Base-by-base conservation (phyloP, 352 stramenopile genomes). In the Globisporangium irregulare region DNA sequence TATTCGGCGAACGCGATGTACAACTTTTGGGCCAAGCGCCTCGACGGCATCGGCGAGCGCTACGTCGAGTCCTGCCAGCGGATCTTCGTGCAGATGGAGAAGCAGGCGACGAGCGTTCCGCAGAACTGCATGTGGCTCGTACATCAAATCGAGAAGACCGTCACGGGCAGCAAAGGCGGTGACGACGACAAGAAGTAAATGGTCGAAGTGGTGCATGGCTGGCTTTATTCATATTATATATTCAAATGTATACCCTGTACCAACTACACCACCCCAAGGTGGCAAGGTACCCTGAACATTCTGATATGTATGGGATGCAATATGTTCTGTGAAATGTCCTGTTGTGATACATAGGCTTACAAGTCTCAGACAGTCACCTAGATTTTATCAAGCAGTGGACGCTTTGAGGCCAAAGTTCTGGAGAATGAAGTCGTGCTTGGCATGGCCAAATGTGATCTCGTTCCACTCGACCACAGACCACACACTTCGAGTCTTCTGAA, bases 11-110 rank as follows among this genome's bases (percentile, higher is more conserved):
- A 73, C 4, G 78, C 80, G 54, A 88, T 92, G 74, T 89, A 89
- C 73, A 84, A 80, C 48, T 92, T 92, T 66, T 90, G 84, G 84
- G 81, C 81, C 36, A 74, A 80, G 38, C 81, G 80, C 20, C 72
- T 92, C 41, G 80, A 90, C 50, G 82, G 82, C 27, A 86, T 92
- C 56, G 72, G 82, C 62, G 80, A 87, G 27, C 75, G 84, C 7
- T 92, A 92, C 67, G 58, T 87, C 61, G 84, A 90, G n/a, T 92
- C 82, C 46, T 92, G 84, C 54, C 62, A 70, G 50, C 77, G 79
- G 51, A 64, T 90, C n/a, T 71, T 83, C 4, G 70, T 71, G 29
- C 84, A 92, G 67, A 92, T 92, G 84, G 71, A 88, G 57, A 90
- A 87, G 70, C 81, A 90, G 48, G 70, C 66, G 22, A 58, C 62